Percentiles rank a stretch among this genome's conserved stretches.
Conservation (phyloP, 768 basidiomycete genomes). For the Nidularia pulvinata region DNA sequence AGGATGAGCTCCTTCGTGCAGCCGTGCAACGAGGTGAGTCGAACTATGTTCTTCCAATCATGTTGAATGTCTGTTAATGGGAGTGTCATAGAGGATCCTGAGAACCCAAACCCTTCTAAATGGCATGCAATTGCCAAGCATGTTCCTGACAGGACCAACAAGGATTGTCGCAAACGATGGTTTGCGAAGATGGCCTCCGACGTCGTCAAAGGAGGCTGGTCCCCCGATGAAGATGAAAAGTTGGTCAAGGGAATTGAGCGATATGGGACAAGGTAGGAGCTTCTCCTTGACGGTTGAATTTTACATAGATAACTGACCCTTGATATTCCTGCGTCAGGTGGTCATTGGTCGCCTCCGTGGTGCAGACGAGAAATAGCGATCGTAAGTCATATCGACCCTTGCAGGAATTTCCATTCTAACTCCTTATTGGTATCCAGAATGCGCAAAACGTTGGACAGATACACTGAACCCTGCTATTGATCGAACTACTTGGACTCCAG, state of each 20-base stretch:
- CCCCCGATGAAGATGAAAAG: constrained; percentile 59
- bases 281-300: too few relatives aligned
- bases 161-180: constrained; percentile 65
- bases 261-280: constrained; percentile 50
- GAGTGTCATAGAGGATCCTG: constrained; percentile 48
- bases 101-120: constrained; percentile 55
- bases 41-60: not conserved
- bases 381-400: constrained; percentile 33
- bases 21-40: constrained; percentile 46
- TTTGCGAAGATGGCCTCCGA: constrained; percentile 65
- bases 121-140: constrained; percentile 67
- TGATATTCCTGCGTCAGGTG: constrained; percentile 28
- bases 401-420: constrained; percentile 8
- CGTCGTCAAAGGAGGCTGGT: constrained; percentile 63
- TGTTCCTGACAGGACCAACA: constrained; percentile 61
- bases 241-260: constrained; percentile 54
- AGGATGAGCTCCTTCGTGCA: constrained; percentile 51
- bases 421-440: constrained; percentile 33
- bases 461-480: constrained; percentile 62
- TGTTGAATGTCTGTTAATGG: constrained; percentile 4
- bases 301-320: constrained; percentile 3
- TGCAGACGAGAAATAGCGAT: constrained; percentile 57
- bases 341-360: constrained; percentile 58
- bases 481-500: constrained; percentile 56
- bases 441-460: constrained; percentile 64